phyloP scores from a whole-genome alignment of 768 basidiomycete species.

The Suillus lakei region DNA sequence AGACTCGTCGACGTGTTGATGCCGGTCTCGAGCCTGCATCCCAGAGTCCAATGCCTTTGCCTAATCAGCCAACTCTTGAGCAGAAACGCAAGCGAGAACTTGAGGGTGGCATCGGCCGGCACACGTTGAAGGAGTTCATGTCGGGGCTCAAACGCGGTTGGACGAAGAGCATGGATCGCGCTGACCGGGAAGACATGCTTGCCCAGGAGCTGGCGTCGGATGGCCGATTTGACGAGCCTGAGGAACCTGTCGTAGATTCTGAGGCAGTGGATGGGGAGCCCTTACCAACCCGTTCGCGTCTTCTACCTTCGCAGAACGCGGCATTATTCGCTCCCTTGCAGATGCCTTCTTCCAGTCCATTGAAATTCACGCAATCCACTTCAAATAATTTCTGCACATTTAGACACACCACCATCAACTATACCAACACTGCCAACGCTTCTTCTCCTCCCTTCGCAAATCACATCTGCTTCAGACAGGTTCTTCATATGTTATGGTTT shows the following conservation, averaged over 20 bases:
- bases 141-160: conserved; percentile 85
- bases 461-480: conserved; percentile 79
- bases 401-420: conserved; percentile 53
- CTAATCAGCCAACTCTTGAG: conserved; percentile 55
- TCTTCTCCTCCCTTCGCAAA: conserved; percentile 77
- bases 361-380: conserved; percentile 22
- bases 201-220: conserved; percentile 71
- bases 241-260: conserved; percentile 33
- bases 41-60: conserved; percentile 47
- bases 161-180: conserved; percentile 69
- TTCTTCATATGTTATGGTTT: conserved; percentile 91
- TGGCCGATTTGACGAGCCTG: conserved; percentile 76
- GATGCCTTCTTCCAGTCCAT: conserved; percentile 19
- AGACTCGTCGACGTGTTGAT: conserved; percentile 67
- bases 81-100: conserved; percentile 62
- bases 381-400: conserved; percentile 29
- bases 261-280: conserved; percentile 42
- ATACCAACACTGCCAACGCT: conserved; percentile 83
- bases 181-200: conserved; percentile 76
- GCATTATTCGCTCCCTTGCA: conserved; percentile 38
- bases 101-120: conserved; percentile 87
- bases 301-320: conserved; percentile 38
- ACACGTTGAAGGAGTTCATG: conserved; percentile 95
- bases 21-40: conserved; percentile 64
- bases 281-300: conserved; percentile 45